Conservation (phyloP, 140 eudicot species). For the Cichorium intybus region DNA sequence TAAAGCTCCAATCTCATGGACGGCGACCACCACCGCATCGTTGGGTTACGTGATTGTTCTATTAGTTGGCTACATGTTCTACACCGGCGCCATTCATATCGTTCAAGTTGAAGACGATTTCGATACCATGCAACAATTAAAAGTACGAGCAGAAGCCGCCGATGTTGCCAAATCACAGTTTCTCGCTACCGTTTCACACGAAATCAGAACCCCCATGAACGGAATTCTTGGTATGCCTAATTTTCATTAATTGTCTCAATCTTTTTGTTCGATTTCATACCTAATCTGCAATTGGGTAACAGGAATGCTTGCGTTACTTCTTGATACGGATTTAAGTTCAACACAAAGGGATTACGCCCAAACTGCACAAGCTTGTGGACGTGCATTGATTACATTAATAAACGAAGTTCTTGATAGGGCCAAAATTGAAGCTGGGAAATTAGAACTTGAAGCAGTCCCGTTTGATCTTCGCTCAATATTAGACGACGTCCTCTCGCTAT, state of each 20-base stretch:
- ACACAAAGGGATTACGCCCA: slow-evolving; percentile 87
- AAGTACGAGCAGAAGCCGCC: slow-evolving; percentile 87
- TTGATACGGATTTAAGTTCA: slow-evolving; percentile 84
- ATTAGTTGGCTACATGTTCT: slow-evolving; percentile 54
- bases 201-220: slow-evolving; percentile 93
- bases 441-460: slow-evolving; percentile 79
- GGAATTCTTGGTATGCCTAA: slow-evolving; percentile 65
- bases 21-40: slow-evolving; percentile 42
- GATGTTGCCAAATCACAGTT: slow-evolving; percentile 96
- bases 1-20: slow-evolving; percentile 54
- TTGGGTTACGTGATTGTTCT: slow-evolving; percentile 50
- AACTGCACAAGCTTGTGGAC: slow-evolving; percentile 91
- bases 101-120: slow-evolving; percentile 77
- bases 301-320: slow-evolving; percentile 87
- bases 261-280: slow-evolving; percentile 4
- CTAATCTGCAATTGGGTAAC: slow-evolving; percentile 3
- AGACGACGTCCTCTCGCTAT: slow-evolving; percentile 82
- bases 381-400: slow-evolving; percentile 72
- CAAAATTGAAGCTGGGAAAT: slow-evolving; percentile 89
- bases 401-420: slow-evolving; percentile 91
- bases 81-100: slow-evolving; percentile 62
- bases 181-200: slow-evolving; percentile 94
- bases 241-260: not conserved
- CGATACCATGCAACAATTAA: slow-evolving; percentile 59
- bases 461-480: slow-evolving; percentile 72